phyloP scores from a whole-genome alignment of 441 rosid species.

The Gossypium laxum region DNA sequence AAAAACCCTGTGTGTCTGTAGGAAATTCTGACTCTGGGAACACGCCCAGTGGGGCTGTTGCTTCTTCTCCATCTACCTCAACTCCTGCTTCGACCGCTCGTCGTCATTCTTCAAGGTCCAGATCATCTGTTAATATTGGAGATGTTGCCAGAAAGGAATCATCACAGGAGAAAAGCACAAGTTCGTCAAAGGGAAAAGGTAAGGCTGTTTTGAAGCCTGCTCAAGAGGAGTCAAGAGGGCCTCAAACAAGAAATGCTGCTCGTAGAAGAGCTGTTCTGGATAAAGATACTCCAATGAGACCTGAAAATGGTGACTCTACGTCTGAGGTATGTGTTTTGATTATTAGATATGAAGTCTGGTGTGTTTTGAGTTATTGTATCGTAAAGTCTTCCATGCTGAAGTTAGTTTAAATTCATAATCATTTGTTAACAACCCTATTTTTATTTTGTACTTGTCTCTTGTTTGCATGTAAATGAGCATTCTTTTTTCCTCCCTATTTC shows the following conservation, averaged over 20 bases:
- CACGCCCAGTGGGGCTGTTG: conserved; percentile 59
- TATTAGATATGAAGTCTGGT: background rate
- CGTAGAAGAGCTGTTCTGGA: conserved; percentile 77
- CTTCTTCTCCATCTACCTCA: conserved; percentile 62
- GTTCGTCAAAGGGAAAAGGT: conserved; percentile 89
- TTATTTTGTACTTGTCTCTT: background rate
- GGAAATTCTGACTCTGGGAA: conserved; percentile 65
- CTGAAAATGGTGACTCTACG: conserved; percentile 64
- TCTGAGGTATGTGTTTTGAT: conserved; percentile 62
- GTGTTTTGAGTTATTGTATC: background rate
- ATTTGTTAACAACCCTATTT: background rate
- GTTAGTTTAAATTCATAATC: background rate
- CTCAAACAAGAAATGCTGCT: conserved; percentile 88
- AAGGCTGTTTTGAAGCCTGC: conserved; percentile 84
- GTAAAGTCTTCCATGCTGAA: background rate
- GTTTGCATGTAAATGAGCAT: background rate
- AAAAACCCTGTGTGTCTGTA: conserved; percentile 53
- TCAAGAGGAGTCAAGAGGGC: conserved; percentile 71
- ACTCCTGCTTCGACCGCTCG: conserved; percentile 59
- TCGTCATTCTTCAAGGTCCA: conserved; percentile 76
- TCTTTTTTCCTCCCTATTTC: background rate
- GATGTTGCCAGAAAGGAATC: conserved; percentile 59
- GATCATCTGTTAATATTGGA: conserved; percentile 74
- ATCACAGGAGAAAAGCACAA: conserved; percentile 55
- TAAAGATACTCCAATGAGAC: conserved; percentile 67